A percentile compares a stretch with the other conserved stretches of the same genome.
Conservation (phyloP, 2,329 filamentous ascomycete species). For the Rosellinia necatrix region DNA sequence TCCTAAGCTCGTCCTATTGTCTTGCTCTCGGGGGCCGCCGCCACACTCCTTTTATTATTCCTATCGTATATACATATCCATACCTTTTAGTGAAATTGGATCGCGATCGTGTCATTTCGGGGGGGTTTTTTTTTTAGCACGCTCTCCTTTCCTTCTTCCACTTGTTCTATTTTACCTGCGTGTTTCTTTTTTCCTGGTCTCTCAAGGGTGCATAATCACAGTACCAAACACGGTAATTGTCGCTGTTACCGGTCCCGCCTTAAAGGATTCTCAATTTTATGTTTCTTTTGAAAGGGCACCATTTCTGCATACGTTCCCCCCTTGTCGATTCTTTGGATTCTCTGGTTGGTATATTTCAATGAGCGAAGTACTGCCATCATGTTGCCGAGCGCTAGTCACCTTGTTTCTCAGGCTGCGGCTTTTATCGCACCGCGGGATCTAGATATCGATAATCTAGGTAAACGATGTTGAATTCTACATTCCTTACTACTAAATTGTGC, state of each 20-base stretch:
- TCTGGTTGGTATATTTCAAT: not conserved
- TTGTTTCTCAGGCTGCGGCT: slow-evolving; percentile 35
- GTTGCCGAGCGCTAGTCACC: slow-evolving; percentile 38
- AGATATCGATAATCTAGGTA: slow-evolving; percentile 42
- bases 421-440: slow-evolving; percentile 46
- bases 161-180: too few relatives aligned
- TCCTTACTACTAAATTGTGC: not conserved
- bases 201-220: not conserved
- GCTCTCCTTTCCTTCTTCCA: too few relatives aligned
- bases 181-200: not conserved
- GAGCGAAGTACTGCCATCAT: slow-evolving; percentile 19
- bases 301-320: not conserved
- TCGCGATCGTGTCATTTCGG: too few relatives aligned
- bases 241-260: not conserved
- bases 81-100: too few relatives aligned
- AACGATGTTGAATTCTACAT: not conserved
- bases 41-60: too few relatives aligned
- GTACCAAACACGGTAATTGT: not conserved
- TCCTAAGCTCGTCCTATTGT: too few relatives aligned
- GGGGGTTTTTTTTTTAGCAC: too few relatives aligned
- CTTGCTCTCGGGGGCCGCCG: too few relatives aligned
- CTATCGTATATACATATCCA: too few relatives aligned
- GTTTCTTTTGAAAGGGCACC: not conserved
- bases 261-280: not conserved
- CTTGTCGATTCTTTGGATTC: not conserved